Conservation (phyloP, 768 basidiomycete species). For the Lyophyllum shimeji region DNA sequence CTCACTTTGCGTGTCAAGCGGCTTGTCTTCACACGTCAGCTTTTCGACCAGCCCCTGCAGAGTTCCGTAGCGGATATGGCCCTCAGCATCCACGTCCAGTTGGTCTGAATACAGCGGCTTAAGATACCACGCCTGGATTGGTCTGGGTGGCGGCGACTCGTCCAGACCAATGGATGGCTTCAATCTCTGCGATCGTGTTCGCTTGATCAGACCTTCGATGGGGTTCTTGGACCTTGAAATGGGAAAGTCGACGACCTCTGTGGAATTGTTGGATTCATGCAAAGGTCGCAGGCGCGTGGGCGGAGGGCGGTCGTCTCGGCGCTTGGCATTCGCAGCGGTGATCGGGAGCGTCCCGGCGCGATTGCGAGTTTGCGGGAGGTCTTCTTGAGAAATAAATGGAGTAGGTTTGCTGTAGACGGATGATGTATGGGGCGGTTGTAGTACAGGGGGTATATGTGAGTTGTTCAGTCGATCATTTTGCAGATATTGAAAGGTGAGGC, state of each 20-base stretch:
- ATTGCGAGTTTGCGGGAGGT: conserved; percentile 17
- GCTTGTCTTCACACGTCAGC: conserved; percentile 46
- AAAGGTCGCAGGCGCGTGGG: conserved; percentile 19
- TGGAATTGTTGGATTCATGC: conserved; percentile 4
- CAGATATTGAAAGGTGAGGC: conserved; percentile 9
- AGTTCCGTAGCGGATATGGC: conserved; percentile 67
- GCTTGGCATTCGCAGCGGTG: conserved; percentile 29
- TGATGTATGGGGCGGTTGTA: conserved; percentile 13
- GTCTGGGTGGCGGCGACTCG: conserved; percentile 40
- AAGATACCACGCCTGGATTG: conserved; percentile 56
- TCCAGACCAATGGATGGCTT: conserved; percentile 38
- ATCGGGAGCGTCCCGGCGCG: conserved; percentile 27
- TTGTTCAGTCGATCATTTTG: conserved; percentile 4
- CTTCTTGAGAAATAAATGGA: conserved; percentile 25
- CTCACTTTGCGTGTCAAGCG: conserved; percentile 55
- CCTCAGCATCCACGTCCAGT: conserved; percentile 63
- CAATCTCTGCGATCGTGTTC: conserved; percentile 31
- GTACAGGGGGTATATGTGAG: conserved; percentile 14
- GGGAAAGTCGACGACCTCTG: not conserved
- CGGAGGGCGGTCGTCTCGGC: conserved; percentile 35
- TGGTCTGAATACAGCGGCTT: conserved; percentile 59
- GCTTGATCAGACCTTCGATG: conserved; percentile 17
- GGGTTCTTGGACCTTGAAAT: conserved; percentile 10
- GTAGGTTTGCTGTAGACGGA: conserved; percentile 32
- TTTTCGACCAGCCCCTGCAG: conserved; percentile 71